Conservation (phyloP, 805 yeast genomes). For the Saccharomycopsis oosterbeekiorum region DNA sequence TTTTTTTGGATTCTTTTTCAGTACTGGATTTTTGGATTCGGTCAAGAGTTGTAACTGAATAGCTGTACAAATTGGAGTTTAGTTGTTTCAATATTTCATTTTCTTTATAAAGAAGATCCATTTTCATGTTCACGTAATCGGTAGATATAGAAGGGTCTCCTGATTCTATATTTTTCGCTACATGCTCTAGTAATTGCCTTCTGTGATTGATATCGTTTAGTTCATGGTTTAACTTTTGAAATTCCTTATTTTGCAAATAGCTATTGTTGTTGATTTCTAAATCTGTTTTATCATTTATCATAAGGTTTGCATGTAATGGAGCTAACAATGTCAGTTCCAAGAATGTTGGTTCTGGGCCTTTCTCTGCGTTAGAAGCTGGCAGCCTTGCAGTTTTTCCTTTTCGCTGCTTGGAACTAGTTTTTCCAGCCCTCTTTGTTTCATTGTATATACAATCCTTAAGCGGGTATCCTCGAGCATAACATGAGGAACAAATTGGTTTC, state of each 20-base stretch:
- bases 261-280: neutral
- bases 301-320: neutral
- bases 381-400: neutral
- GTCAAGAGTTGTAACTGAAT: neutral
- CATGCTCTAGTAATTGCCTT: constrained; percentile 5
- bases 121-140: constrained; percentile 3
- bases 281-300: neutral
- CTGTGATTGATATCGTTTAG: constrained; percentile 4
- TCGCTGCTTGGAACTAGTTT: neutral
- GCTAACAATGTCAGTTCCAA: neutral
- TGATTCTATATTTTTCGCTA: neutral
- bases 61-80: neutral
- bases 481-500: constrained; percentile 16
- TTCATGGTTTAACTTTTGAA: neutral
- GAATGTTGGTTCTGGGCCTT: neutral
- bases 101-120: constrained; percentile 10
- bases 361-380: neutral
- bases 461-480: constrained; percentile 13
- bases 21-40: neutral
- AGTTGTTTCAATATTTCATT: constrained; percentile 4
- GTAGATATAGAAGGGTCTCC: constrained; percentile 2
- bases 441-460: constrained; percentile 15
- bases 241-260: neutral
- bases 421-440: constrained; percentile 2
- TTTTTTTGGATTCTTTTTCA: neutral